Base-by-base conservation (phyloP, 2,329 filamentous ascomycete species). In the Pyrenophora tritici-repentis region DNA sequence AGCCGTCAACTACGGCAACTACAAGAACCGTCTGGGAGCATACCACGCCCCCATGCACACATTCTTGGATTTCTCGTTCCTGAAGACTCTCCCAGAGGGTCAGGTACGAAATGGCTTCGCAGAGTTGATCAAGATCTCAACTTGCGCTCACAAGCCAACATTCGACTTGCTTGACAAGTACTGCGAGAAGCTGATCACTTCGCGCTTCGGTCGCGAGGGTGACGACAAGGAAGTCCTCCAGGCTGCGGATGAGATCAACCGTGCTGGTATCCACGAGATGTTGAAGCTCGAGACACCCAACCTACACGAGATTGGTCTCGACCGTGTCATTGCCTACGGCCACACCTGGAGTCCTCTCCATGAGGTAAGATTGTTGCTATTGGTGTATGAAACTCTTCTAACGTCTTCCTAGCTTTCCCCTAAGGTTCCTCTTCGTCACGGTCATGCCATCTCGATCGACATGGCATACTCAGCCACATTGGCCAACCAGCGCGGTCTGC, bases 401-500 rank as follows among this genome's bases (percentile, higher is more conserved):
- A 67, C 43, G 26, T 7, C 29, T 35, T 4, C 14, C 3, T 39
- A 90, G 72, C 80, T 90, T 8, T 79, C 87, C 0, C 86, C 87
- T 0, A 81, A 86, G 42, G 84, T 85, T 0, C 86, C 86, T 1
- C 80, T 89, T 36, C 83, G 86, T 35, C 87, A 90, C 67, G 87
- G 87, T 3, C 87, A 90, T 65, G 87, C 87, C 58, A 89, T 90
- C 60, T 87, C 84, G 2, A 87, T 89, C 55, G 87, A 89, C 68
- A 90, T 90, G 87, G 87, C 86, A 0, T 90, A 86, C 73, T 87
- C 86, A 0, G 86, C 86, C 0, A 89, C 87, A 0, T 78, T 90
- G 3, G 85, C 86, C 14, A 81, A 86, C 65, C 71, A 78, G 52
- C 81, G 84, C n/a, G 83, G 84, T 3, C 75, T 88, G 0, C 77